Percentiles rank a stretch among this genome's conserved stretches.
Evolutionary conservation across 2,329 filamentous ascomycete genomes (phyloP).

Genomic region (Sporothrix luriei): DNA sequence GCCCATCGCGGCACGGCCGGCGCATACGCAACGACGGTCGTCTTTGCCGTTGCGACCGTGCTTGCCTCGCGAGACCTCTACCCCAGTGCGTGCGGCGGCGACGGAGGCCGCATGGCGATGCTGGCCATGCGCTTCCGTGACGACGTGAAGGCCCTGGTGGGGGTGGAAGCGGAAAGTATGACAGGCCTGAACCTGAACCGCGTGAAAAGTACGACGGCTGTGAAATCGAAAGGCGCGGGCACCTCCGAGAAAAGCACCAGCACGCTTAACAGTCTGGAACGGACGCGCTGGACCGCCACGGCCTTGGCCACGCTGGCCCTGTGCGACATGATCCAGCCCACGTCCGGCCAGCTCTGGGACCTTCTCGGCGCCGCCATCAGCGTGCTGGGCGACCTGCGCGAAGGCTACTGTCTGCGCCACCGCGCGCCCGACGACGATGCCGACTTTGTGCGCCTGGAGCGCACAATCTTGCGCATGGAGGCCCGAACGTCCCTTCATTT

Average conservation of each 20-base stretch:
- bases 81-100: neutral
- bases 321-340: constrained; percentile 1
- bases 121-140: neutral
- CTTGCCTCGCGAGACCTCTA: neutral
- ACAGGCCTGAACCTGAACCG: too few relatives aligned
- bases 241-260: neutral
- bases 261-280: neutral
- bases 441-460: constrained; percentile 2
- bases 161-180: neutral
- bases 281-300: neutral
- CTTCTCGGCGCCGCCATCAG: neutral
- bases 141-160: constrained; percentile 1
- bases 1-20: neutral
- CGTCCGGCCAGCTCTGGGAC: neutral
- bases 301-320: neutral
- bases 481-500: neutral
- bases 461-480: neutral
- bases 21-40: constrained; percentile 2
- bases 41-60: neutral
- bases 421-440: neutral
- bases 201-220: too few relatives aligned
- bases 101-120: neutral
- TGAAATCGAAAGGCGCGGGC: too few relatives aligned
- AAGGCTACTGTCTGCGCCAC: neutral
- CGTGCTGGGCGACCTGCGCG: neutral